phyloP scores from a whole-genome alignment of 495 filamentous ascomycete genomes.

The Cercophora newfieldiana region DNA sequence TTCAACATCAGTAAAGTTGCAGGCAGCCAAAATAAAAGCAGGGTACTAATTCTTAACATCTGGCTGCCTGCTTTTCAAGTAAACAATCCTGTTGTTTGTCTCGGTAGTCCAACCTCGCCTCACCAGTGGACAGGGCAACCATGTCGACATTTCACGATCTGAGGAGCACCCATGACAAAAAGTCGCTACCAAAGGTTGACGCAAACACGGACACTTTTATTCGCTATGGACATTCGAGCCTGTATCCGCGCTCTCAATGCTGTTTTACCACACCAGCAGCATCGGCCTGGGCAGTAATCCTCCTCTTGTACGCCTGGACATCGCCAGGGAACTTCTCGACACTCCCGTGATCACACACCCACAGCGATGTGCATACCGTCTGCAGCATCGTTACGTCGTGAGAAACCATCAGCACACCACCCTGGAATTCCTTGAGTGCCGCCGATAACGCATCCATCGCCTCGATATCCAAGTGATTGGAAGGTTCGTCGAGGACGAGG shows the following conservation, averaged over 20 bases:
- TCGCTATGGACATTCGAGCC: neutral
- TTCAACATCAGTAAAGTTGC: neutral
- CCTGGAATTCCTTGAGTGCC: constrained; percentile 83
- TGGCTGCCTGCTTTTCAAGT: neutral
- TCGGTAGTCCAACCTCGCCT: neutral
- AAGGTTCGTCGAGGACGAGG: constrained; percentile 95
- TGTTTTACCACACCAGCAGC: constrained; percentile 75
- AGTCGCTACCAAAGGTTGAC: neutral
- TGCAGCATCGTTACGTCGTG: constrained; percentile 98
- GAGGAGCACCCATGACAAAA: neutral
- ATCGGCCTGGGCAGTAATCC: constrained; percentile 88
- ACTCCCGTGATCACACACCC: constrained; percentile 94
- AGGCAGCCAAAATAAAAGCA: neutral
- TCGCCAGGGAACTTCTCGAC: constrained; percentile 97
- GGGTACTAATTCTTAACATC: neutral
- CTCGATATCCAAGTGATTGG: constrained; percentile 98
- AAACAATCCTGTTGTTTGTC: neutral
- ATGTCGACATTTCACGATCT: neutral
- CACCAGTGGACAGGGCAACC: neutral
- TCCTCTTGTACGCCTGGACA: constrained; percentile 96
- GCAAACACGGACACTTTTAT: neutral
- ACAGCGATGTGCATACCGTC: constrained; percentile 89
- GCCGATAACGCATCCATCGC: constrained; percentile 94
- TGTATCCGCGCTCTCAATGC: constrained; percentile 36
- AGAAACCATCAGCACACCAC: constrained; percentile 96